Conservation (phyloP, 1,139 yeast species). For the Blastobotrys apis region DNA sequence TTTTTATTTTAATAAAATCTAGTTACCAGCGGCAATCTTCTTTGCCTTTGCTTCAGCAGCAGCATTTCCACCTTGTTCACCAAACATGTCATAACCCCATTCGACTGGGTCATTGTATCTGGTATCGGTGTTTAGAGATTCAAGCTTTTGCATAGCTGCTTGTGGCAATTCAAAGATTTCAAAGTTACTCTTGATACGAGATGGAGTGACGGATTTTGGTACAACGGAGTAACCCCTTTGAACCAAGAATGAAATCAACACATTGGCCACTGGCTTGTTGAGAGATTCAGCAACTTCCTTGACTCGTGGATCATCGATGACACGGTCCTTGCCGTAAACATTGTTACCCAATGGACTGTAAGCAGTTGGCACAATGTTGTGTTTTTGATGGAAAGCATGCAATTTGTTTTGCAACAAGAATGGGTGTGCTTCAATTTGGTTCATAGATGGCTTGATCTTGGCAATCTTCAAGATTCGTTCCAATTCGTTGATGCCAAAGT, state of each 20-base stretch:
- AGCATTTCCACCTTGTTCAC: slow-evolving; percentile 57
- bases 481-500: slow-evolving; percentile 67
- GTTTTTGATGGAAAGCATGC: slow-evolving; percentile 54
- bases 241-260: slow-evolving; percentile 43
- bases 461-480: slow-evolving; percentile 69
- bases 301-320: slow-evolving; percentile 55
- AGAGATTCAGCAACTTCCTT: slow-evolving; percentile 39
- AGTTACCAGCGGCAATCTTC: not conserved
- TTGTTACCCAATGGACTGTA: slow-evolving; percentile 88
- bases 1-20: not conserved
- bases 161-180: slow-evolving; percentile 46
- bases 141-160: slow-evolving; percentile 47
- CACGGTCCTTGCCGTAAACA: slow-evolving; percentile 53
- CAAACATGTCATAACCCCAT: slow-evolving; percentile 24
- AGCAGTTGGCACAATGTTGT: slow-evolving; percentile 66
- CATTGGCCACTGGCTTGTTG: slow-evolving; percentile 41
- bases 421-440: slow-evolving; percentile 90
- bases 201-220: slow-evolving; percentile 58
- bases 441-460: slow-evolving; percentile 67
- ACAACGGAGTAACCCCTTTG: slow-evolving; percentile 52
- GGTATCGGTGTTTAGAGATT: slow-evolving; percentile 61
- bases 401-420: slow-evolving; percentile 72
- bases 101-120: slow-evolving; percentile 43
- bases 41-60: slow-evolving; percentile 52
- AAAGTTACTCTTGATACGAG: slow-evolving; percentile 47